Conservation (phyloP, 257 asterid genomes). For the Nicotiana attenuata region DNA sequence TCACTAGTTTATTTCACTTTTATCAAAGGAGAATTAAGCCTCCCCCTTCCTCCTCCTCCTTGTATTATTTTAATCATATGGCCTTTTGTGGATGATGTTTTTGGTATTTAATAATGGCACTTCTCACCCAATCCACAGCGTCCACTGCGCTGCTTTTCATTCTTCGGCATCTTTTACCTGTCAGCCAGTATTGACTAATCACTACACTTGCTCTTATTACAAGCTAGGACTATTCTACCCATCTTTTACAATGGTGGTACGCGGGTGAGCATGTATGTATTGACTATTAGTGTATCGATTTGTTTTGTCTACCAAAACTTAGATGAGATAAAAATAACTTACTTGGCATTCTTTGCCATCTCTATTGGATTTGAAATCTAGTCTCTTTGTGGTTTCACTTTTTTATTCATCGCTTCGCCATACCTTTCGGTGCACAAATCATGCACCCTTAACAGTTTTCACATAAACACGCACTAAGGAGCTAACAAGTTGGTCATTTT, state of each 20-base stretch:
- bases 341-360: too few species aligned
- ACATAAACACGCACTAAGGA: background rate
- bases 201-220: background rate
- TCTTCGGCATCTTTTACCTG: constrained; percentile 10
- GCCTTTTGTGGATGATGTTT: background rate
- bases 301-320: too few species aligned
- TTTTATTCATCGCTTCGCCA: too few species aligned
- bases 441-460: background rate
- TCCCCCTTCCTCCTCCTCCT: background rate
- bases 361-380: too few species aligned
- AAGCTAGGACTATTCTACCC: background rate
- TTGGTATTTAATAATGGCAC: background rate
- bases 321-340: too few species aligned
- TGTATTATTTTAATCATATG: background rate
- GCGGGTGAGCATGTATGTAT: too few species aligned
- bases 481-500: background rate
- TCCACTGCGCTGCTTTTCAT: constrained; percentile 8
- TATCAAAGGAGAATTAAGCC: background rate
- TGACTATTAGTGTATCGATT: too few species aligned
- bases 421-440: too few species aligned
- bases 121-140: background rate
- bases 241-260: too few species aligned
- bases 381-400: too few species aligned
- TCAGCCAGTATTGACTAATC: background rate
- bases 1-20: background rate